phyloP scores from a whole-genome alignment of 257 asterid genomes.

The Mitragyna speciosa region DNA sequence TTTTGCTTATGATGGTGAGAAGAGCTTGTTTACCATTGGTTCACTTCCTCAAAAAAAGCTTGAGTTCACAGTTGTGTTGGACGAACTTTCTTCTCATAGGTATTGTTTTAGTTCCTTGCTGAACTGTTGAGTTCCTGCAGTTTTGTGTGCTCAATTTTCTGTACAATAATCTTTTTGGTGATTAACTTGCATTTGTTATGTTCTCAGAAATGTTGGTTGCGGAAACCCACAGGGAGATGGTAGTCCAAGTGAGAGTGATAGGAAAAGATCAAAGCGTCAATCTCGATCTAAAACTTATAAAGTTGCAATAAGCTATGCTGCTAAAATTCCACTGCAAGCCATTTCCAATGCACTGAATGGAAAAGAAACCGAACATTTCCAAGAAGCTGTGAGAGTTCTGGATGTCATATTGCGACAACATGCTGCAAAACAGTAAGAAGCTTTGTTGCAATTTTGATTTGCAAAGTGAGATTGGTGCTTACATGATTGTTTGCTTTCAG shows the following conservation, averaged over 20 bases:
- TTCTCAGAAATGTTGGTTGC: constrained; percentile 32
- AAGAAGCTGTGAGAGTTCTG: constrained; percentile 73
- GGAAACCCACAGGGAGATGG: constrained; percentile 42
- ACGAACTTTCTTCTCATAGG: constrained; percentile 46
- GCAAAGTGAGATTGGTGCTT: not conserved
- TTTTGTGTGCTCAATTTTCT: not conserved
- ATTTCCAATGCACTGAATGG: constrained; percentile 56
- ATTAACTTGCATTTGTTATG: not conserved
- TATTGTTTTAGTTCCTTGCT: not conserved
- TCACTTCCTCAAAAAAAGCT: constrained; percentile 59
- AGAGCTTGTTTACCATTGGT: constrained; percentile 62
- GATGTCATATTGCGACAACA: constrained; percentile 61
- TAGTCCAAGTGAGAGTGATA: constrained; percentile 40
- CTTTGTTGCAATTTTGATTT: not conserved
- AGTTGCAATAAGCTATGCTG: constrained; percentile 60
- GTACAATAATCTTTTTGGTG: no score
- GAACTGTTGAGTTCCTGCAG: not conserved
- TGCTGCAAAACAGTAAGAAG: constrained; percentile 56
- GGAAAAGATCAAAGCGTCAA: constrained; percentile 47
- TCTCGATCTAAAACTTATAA: constrained; percentile 49
- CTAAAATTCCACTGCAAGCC: constrained; percentile 58
- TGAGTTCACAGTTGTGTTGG: constrained; percentile 58
- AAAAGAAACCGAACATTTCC: constrained; percentile 60
- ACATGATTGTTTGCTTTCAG: constrained; percentile 28
- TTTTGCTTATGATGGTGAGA: constrained; percentile 77